Conservation (phyloP, 805 yeast genomes). For the Saccharomycopsis fodiens region DNA sequence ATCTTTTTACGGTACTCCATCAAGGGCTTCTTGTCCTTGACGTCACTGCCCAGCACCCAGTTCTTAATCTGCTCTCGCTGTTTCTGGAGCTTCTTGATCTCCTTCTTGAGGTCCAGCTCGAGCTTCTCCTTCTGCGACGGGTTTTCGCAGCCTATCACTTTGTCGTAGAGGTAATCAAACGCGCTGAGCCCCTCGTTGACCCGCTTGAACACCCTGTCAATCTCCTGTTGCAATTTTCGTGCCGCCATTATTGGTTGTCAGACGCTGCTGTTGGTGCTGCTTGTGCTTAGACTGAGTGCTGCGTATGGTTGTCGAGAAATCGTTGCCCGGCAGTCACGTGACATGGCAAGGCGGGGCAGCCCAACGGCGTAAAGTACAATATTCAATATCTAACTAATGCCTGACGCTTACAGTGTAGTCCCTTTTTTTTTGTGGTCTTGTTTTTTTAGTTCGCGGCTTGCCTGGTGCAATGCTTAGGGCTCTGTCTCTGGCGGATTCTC, state of each 20-base stretch:
- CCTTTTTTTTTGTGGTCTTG: no score
- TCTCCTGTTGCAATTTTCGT: conserved; percentile 54
- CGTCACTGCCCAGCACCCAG: conserved; percentile 88
- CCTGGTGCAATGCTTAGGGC: no score
- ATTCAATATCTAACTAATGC: no score
- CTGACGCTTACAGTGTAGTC: no score
- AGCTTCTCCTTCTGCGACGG: conserved; percentile 88
- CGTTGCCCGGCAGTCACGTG: no score
- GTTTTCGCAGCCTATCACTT: conserved; percentile 72
- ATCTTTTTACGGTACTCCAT: conserved; percentile 69
- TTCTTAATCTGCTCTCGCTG: conserved; percentile 91
- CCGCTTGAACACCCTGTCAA: conserved; percentile 87
- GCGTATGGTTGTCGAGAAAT: no score
- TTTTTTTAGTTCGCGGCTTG: no score
- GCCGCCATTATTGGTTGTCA: conserved; percentile 35
- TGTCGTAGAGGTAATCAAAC: conserved; percentile 81
- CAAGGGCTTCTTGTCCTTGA: conserved; percentile 78
- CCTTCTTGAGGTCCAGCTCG: conserved; percentile 87
- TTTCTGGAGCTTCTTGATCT: conserved; percentile 89
- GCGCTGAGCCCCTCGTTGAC: conserved; percentile 85
- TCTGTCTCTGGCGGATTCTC: no score
- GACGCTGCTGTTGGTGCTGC: no score
- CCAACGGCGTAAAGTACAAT: no score
- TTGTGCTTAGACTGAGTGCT: no score
- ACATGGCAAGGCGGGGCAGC: no score